Percentiles rank a stretch among this genome's conserved stretches.
phyloP scores from a whole-genome alignment of 805 yeast species.

The Lachancea quebecensis region DNA sequence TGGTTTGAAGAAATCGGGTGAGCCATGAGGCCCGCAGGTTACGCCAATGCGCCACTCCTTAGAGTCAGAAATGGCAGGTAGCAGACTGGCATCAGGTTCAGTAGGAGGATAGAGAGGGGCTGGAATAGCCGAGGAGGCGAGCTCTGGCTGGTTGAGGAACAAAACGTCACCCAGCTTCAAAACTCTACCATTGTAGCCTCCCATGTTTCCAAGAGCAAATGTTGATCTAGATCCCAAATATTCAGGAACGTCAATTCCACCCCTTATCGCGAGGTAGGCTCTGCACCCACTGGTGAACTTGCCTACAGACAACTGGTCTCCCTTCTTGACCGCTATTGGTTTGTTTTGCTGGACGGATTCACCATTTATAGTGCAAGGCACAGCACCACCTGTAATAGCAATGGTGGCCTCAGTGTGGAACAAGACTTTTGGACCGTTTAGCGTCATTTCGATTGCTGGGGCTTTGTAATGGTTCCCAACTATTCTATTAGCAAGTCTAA shows the following conservation, averaged over 20 bases:
- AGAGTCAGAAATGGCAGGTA: constrained; percentile 23
- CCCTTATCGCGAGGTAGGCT: constrained; percentile 81
- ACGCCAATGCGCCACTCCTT: constrained; percentile 79
- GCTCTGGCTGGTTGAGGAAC: constrained; percentile 72
- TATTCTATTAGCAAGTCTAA: constrained; percentile 80
- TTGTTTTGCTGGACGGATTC: constrained; percentile 52
- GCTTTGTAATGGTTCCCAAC: constrained; percentile 81
- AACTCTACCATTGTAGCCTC: constrained; percentile 91
- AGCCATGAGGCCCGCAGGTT: constrained; percentile 96
- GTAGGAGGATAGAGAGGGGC: constrained; percentile 61
- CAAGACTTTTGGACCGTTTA: constrained; percentile 76
- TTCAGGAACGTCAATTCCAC: constrained; percentile 90
- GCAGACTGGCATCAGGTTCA: constrained; percentile 44
- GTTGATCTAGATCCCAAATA: constrained; percentile 95
- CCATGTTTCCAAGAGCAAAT: constrained; percentile 85
- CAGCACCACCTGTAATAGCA: constrained; percentile 83
- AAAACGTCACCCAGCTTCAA: constrained; percentile 89
- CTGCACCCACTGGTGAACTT: constrained; percentile 80
- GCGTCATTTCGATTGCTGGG: constrained; percentile 86
- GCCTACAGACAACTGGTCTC: constrained; percentile 76
- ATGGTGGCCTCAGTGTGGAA: constrained; percentile 78
- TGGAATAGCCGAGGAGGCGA: constrained; percentile 63
- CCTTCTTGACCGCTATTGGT: constrained; percentile 64
- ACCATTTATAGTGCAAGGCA: constrained; percentile 61
- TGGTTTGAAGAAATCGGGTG: constrained; percentile 84